These are phyloP conservation scores for Samsoniella hepiali DNA, from an alignment of 2,329 filamentous ascomycete species.

Conservation along the genomic window DNA sequence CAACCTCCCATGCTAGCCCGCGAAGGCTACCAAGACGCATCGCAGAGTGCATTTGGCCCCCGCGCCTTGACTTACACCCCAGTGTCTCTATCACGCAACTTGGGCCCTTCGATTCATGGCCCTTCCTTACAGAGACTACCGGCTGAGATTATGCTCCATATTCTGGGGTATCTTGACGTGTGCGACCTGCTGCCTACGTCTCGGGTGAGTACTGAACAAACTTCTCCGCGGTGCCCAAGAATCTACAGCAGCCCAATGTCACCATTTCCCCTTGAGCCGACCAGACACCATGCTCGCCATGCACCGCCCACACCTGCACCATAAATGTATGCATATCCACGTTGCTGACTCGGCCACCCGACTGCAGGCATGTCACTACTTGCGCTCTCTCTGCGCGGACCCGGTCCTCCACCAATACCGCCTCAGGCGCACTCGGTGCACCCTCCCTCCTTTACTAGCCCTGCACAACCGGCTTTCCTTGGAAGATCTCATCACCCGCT, in stretches of 20 bases:
- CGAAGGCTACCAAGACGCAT: background rate
- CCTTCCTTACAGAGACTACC: constrained; percentile 36
- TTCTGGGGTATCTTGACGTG: constrained; percentile 55
- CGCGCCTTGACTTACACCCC: constrained; percentile 15
- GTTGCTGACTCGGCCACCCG: constrained; percentile 12
- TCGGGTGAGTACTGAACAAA: constrained; percentile 43
- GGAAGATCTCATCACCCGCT: constrained; percentile 58
- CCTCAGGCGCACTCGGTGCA: constrained; percentile 52
- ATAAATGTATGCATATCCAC: constrained; percentile 7
- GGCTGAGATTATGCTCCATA: constrained; percentile 55
- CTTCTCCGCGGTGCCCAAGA: background rate
- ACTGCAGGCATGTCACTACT: constrained; percentile 55
- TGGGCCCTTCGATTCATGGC: constrained; percentile 2
- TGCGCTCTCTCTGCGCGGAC: constrained; percentile 59
- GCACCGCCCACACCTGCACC: background rate
- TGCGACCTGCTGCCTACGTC: constrained; percentile 54
- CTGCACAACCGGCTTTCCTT: constrained; percentile 57
- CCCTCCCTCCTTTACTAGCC: constrained; percentile 54
- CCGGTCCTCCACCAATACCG: constrained; percentile 64
- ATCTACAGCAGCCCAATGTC: constrained; percentile 6
- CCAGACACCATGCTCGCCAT: constrained; percentile 9
- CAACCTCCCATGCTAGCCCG: constrained; percentile 9
- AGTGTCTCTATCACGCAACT: constrained; percentile 11
- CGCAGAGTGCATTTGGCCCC: background rate
- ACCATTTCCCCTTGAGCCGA: constrained; percentile 1